Percentiles rank a stretch among this genome's conserved stretches.
phyloP scores from a whole-genome alignment of 768 basidiomycete species.

The Lentinula aciculospora region DNA sequence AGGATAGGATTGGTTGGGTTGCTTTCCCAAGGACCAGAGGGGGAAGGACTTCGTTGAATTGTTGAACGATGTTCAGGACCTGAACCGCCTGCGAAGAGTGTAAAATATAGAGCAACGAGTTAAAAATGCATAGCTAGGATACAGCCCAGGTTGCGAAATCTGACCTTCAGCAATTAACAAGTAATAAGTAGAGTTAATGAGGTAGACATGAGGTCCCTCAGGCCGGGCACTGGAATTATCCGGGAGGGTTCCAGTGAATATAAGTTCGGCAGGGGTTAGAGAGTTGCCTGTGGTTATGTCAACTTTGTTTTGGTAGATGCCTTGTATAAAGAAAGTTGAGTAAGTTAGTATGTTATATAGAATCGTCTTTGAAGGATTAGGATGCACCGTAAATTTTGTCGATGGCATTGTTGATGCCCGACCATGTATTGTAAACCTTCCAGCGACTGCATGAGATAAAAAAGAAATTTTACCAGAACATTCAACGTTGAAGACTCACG shows the following conservation, averaged over 20 bases:
- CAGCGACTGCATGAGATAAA: not conserved
- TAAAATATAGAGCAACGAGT: no score
- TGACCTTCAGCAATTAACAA: slow-evolving; percentile 36
- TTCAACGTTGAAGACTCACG: slow-evolving; percentile 13
- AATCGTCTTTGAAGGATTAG: not conserved
- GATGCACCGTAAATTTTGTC: slow-evolving; percentile 33
- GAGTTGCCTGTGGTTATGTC: slow-evolving; percentile 30
- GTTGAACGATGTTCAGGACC: slow-evolving; percentile 28
- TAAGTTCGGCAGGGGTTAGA: slow-evolving; percentile 27
- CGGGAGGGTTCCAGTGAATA: slow-evolving; percentile 32
- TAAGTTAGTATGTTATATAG: not conserved
- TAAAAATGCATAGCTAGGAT: no score
- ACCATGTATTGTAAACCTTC: slow-evolving; percentile 32
- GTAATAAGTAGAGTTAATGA: slow-evolving; percentile 32
- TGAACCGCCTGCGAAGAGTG: slow-evolving; percentile 25
- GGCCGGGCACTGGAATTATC: slow-evolving; percentile 27
- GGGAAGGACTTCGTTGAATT: slow-evolving; percentile 30
- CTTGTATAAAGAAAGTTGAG: slow-evolving; percentile 11
- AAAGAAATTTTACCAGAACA: not conserved
- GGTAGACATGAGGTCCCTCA: slow-evolving; percentile 36
- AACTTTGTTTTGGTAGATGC: slow-evolving; percentile 36
- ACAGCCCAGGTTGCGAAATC: no score
- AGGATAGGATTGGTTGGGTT: slow-evolving; percentile 33
- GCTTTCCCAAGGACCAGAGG: slow-evolving; percentile 36
- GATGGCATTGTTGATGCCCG: slow-evolving; percentile 30